Base-by-base conservation (phyloP, 164 flowering plant species). In the Echeveria elegans region DNA sequence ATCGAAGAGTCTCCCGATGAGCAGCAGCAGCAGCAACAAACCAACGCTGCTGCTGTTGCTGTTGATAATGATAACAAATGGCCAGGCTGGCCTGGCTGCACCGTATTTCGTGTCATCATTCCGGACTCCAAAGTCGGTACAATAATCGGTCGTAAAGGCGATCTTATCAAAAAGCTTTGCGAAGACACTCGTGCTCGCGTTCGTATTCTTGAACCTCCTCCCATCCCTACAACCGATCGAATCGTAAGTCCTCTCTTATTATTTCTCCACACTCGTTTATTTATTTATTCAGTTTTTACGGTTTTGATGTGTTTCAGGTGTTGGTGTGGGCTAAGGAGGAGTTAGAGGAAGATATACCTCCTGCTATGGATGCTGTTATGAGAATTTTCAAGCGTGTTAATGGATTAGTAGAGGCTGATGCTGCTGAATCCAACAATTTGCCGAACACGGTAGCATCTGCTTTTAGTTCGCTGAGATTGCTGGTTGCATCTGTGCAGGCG, bases 21-120 rank as follows among this genome's bases (percentile, higher is more conserved):
- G 16, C 47, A 43, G 18, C 47, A 43, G 18, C 47, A 43, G 1
- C 61, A 56, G 28, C 59, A 56, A 2, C 61, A 14, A 23, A 28
- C 14, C 61, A 56, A 14, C 5, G 14, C n/a, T n/a, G n/a, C n/a
- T n/a, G n/a, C n/a, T n/a, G n/a, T n/a, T n/a, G n/a, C n/a, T n/a
- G n/a, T n/a, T n/a, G 59, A 9, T 24, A 14, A 29, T 24, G 59
- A 53, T 29, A 24, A 24, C 41, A 63, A 71, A 70, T 92, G 98
- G 95, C 96, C 98, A 12, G 98, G 98, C 0, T 92, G 98, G 98
- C 98, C 98, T 1, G 98, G 98, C 10, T 75, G 85, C 69, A 73
- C 75, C 65, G 98, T 90, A 14, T 93, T 86, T 63, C 80, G 98
- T 60, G 71, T 90, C 16, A 80, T 90, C 0, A 94, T 93, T 10